phyloP scores from a whole-genome alignment of 2,329 filamentous ascomycete species.

The Aureobasidium mangrovei region DNA sequence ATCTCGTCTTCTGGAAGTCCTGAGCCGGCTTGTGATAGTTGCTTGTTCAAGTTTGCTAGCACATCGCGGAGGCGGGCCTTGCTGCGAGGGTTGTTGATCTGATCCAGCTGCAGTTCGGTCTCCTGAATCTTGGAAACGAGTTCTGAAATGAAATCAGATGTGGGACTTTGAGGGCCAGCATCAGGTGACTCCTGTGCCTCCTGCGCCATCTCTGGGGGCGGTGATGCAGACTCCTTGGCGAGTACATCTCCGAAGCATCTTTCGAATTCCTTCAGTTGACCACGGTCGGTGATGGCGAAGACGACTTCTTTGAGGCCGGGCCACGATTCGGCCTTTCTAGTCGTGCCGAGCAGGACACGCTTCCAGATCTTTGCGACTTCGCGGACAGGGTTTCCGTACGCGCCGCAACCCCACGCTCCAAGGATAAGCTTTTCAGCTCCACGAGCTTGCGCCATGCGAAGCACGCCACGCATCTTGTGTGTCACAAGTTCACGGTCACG shows the following conservation, averaged over 20 bases:
- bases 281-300: slow-evolving; percentile 49
- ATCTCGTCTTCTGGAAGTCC: slow-evolving; percentile 21
- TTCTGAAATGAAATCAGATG: slow-evolving; percentile 16
- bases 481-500: slow-evolving; percentile 43
- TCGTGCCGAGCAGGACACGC: slow-evolving; percentile 31
- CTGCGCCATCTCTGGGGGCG: slow-evolving; percentile 14
- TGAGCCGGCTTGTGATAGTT: slow-evolving; percentile 25
- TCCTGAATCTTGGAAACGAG: slow-evolving; percentile 26
- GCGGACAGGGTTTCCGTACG: slow-evolving; percentile 52
- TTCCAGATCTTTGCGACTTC: slow-evolving; percentile 52
- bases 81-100: slow-evolving; percentile 23
- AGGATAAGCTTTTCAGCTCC: slow-evolving; percentile 45
- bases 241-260: slow-evolving; percentile 35
- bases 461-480: slow-evolving; percentile 49
- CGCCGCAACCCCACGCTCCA: slow-evolving; percentile 58
- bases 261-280: slow-evolving; percentile 46
- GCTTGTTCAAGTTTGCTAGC: slow-evolving; percentile 25
- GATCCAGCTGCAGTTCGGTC: slow-evolving; percentile 28
- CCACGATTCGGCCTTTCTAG: slow-evolving; percentile 31
- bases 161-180: not conserved
- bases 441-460: slow-evolving; percentile 43
- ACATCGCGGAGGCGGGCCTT: slow-evolving; percentile 25
- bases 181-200: not conserved
- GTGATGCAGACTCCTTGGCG: slow-evolving; percentile 17
- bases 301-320: slow-evolving; percentile 43